A percentile compares a stretch with the other conserved stretches of the same genome.
phyloP scores from a whole-genome alignment of 2,329 filamentous ascomycete species.

The Sarocladium strictum region DNA sequence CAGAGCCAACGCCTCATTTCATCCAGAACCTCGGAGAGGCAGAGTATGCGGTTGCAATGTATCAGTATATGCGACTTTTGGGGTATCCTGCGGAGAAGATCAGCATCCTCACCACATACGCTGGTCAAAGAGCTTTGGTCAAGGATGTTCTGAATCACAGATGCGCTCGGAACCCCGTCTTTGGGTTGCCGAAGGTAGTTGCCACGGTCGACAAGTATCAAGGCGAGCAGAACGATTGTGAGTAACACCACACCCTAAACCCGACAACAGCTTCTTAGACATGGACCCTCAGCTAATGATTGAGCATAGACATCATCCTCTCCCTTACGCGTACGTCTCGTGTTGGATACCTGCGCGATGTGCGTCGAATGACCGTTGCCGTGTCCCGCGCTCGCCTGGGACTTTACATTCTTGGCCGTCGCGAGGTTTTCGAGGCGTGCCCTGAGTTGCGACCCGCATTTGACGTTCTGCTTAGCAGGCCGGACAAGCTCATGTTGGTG shows the following conservation, averaged over 20 bases:
- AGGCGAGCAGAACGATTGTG: slow-evolving; percentile 98
- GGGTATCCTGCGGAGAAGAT: slow-evolving; percentile 83
- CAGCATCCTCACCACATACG: slow-evolving; percentile 87
- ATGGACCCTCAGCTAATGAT: slow-evolving; percentile 18
- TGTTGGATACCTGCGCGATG: slow-evolving; percentile 88
- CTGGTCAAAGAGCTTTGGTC: slow-evolving; percentile 83
- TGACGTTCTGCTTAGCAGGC: slow-evolving; percentile 66
- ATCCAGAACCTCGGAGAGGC: slow-evolving; percentile 95
- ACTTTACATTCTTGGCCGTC: slow-evolving; percentile 84
- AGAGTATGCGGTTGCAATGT: slow-evolving; percentile 92
- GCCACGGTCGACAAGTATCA: slow-evolving; percentile 98
- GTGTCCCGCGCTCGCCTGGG: slow-evolving; percentile 88
- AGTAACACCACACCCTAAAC: slow-evolving; percentile 31
- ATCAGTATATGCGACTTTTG: slow-evolving; percentile 93
- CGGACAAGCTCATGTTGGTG: slow-evolving; percentile 74
- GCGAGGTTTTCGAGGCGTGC: slow-evolving; percentile 81
- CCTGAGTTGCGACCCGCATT: slow-evolving; percentile 86
- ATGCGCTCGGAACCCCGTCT: slow-evolving; percentile 76
- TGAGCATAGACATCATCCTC: slow-evolving; percentile 73
- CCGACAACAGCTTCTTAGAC: not conserved
- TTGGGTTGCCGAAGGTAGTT: slow-evolving; percentile 83
- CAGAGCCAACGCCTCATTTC: slow-evolving; percentile 87
- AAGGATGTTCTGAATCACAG: slow-evolving; percentile 79
- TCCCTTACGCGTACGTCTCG: slow-evolving; percentile 84
- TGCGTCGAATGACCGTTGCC: slow-evolving; percentile 89